Conservation (phyloP, 768 basidiomycete species). For the Boletus eberwhitei region DNA sequence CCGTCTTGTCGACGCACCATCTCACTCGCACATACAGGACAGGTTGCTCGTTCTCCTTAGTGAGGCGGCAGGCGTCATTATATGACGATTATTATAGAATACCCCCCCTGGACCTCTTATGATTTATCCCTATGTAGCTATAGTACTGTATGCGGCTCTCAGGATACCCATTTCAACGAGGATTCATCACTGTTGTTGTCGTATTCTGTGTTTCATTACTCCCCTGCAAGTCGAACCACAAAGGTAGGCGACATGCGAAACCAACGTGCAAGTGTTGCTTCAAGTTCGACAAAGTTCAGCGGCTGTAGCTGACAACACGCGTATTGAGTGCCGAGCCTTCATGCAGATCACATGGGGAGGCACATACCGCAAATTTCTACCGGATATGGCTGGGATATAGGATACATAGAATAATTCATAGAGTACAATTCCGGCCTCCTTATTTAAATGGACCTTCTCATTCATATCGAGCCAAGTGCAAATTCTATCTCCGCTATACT, state of each 20-base stretch:
- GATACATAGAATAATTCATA: no score
- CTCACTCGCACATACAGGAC: slow-evolving; percentile 18
- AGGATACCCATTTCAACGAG: slow-evolving; percentile 9
- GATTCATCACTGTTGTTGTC: not conserved
- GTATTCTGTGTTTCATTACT: not conserved
- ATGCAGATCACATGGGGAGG: no score
- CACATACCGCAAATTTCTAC: no score
- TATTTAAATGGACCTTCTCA: no score
- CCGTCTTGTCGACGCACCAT: not conserved
- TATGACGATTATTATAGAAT: slow-evolving; percentile 21
- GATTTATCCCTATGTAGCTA: slow-evolving; percentile 14
- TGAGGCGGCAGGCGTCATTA: slow-evolving; percentile 29
- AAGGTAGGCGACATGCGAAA: no score
- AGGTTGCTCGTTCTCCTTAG: slow-evolving; percentile 28
- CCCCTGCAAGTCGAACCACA: not conserved
- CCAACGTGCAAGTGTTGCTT: no score
- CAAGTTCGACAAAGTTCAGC: not conserved
- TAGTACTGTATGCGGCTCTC: slow-evolving; percentile 9
- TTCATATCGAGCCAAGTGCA: no score
- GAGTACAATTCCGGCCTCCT: no score
- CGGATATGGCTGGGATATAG: no score
- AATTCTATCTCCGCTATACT: no score
- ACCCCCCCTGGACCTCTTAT: slow-evolving; percentile 1
- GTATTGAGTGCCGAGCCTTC: no score
- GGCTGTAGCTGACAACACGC: no score